phyloP scores from a whole-genome alignment of 73 alveolate genomes.

The Uronychia setigera region DNA sequence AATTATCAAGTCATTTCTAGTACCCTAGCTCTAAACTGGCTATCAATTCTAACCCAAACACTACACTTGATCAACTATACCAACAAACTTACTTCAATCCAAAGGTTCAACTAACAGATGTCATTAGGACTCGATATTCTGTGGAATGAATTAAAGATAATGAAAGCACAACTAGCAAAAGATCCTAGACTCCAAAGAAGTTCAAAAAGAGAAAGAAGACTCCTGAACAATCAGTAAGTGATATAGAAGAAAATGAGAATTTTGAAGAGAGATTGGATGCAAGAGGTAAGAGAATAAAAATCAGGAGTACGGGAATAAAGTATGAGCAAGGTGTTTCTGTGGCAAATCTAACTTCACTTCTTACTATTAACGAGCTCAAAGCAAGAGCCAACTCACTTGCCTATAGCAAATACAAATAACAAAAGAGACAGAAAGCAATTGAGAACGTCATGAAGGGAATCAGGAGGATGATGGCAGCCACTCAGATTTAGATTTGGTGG shows the following conservation, averaged over 20 bases:
- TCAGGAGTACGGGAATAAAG: constrained; percentile 17
- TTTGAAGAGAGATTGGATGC: constrained; percentile 34
- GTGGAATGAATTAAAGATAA: not conserved
- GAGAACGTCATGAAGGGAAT: constrained; percentile 20
- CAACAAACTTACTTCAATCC: not conserved
- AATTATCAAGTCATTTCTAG: not conserved
- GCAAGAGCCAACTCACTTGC: constrained; percentile 45
- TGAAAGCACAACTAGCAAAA: not conserved
- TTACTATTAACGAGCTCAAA: constrained; percentile 16
- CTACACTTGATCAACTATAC: not conserved
- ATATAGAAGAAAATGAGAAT: constrained; percentile 10
- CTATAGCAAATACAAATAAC: constrained; percentile 25
- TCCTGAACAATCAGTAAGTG: not conserved
- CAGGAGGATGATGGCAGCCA: too few relatives aligned
- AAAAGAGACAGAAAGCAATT: constrained; percentile 31
- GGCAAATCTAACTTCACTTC: not conserved
- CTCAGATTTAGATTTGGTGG: too few relatives aligned
- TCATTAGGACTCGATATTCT: not conserved
- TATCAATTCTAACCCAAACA: too few relatives aligned
- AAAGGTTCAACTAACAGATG: not conserved
- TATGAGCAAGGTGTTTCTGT: not conserved
- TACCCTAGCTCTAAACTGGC: not conserved
- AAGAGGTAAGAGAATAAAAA: constrained; percentile 37
- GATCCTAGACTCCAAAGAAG: not conserved
- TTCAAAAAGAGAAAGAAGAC: not conserved